Evolutionary conservation across 139 green algal genomes (phyloP), one percentile per base, ranked within the genome.

Genomic region (Yamagishiella unicocca): DNA sequence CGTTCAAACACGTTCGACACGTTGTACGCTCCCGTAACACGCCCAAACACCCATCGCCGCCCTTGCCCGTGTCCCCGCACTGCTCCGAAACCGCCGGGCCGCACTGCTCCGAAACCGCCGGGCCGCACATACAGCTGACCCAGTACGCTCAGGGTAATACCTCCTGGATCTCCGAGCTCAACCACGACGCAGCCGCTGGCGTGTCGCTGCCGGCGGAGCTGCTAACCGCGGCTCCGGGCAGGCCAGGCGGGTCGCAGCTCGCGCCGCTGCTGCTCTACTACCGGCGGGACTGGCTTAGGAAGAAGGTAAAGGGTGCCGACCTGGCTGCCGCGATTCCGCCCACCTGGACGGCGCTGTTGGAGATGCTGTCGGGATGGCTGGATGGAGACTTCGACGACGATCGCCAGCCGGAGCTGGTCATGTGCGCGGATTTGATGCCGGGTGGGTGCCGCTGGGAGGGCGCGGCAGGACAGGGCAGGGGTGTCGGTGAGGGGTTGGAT

Each of bases 371-470:
- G 5, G 27, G 24, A 38, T 10, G 31, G 38, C 37, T 84, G 24
- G 73, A 84, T n/a, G 2, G 5, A 29, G 58, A 84, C 54, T 27
- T 84, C 37, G 58, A 84, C 38, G 55, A 29, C 6, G 58, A 84
- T 9, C 55, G 40, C 29, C 19, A 27, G 6, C 55, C 40, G 3
- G 77, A 84, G 37, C 77, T 74, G 55, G 77, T 84, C 38, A 25
- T 84, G 55, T 84, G 77, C 25, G 19, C 43, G 12, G 77, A 84
- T 38, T 21, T 84, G 38, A 83, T 83, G 50, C 35, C 53, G 76
- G 54, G 76, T 83, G 25, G 14, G 76, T 67, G 67, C 9, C 8
- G 33, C 6, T 9, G 17, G 19, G 17, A 61, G 50, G 50, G 50
- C 17, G 14, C 50, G 50, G n/a, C n/a, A n/a, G n/a, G n/a, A n/a